Evolutionary conservation across 805 yeast species (phyloP).

Genomic region (Lipomyces lipofer): DNA sequence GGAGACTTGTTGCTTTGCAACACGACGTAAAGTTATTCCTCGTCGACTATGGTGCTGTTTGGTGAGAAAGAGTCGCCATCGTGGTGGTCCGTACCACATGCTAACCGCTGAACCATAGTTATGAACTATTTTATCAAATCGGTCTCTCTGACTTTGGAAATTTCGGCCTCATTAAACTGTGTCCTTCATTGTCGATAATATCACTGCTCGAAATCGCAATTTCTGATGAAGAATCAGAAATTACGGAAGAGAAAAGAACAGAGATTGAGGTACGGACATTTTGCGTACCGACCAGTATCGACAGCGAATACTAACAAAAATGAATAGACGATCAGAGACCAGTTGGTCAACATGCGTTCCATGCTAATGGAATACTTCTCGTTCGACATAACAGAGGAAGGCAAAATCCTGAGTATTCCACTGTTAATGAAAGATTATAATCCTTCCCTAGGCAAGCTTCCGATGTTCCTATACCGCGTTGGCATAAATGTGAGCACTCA

Average conservation of each 20-base stretch:
- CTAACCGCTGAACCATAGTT: slow-evolving; percentile 15
- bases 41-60: slow-evolving; percentile 74
- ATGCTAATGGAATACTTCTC: slow-evolving; percentile 84
- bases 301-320: not conserved
- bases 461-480: slow-evolving; percentile 63
- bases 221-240: slow-evolving; percentile 6
- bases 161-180: slow-evolving; percentile 61
- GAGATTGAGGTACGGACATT: slow-evolving; percentile 19
- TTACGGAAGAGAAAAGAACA: slow-evolving; percentile 10
- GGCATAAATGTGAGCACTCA: slow-evolving; percentile 48
- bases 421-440: slow-evolving; percentile 61
- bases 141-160: slow-evolving; percentile 77
- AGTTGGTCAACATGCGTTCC: slow-evolving; percentile 55
- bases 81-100: no score
- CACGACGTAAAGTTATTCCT: slow-evolving; percentile 73
- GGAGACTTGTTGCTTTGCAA: slow-evolving; percentile 80
- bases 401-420: slow-evolving; percentile 58
- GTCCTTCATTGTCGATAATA: slow-evolving; percentile 40
- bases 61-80: no score
- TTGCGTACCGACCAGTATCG: not conserved
- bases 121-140: slow-evolving; percentile 77
- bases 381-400: slow-evolving; percentile 43
- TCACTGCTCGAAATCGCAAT: slow-evolving; percentile 45
- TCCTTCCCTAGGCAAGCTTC: slow-evolving; percentile 65
- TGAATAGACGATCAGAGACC: slow-evolving; percentile 7